Percentiles rank a stretch among this genome's conserved stretches.
Evolutionary conservation across 1,139 yeast species (phyloP).

Genomic region (Sugiyamaella castrensis): DNA sequence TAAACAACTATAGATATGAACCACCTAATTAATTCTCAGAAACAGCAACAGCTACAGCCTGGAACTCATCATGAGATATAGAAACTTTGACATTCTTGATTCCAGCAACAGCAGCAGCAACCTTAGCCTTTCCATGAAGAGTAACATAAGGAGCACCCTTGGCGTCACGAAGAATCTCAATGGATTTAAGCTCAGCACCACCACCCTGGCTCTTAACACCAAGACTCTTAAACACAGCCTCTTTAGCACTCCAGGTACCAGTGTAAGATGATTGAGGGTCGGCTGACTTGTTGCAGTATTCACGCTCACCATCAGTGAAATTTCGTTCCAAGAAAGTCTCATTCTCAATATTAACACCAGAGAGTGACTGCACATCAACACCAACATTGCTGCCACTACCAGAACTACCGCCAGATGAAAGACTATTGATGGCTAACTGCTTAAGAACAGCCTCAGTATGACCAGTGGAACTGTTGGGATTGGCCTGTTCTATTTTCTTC

Average conservation of each 20-base stretch:
- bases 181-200: conserved; percentile 88
- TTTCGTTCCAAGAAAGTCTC: conserved; percentile 89
- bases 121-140: conserved; percentile 71
- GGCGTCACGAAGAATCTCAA: conserved; percentile 73
- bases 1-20: background rate
- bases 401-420: conserved; percentile 38
- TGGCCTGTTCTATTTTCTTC: conserved; percentile 38
- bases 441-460: conserved; percentile 44
- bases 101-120: conserved; percentile 68
- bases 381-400: conserved; percentile 74
- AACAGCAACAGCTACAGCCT: conserved; percentile 96
- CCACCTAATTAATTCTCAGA: conserved; percentile 45
- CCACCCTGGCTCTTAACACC: conserved; percentile 90
- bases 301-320: conserved; percentile 77
- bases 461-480: conserved; percentile 34
- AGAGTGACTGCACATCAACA: conserved; percentile 90
- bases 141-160: conserved; percentile 81
- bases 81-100: conserved; percentile 76
- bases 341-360: conserved; percentile 76
- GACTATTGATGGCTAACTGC: conserved; percentile 36
- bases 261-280: conserved; percentile 87
- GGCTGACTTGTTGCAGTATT: conserved; percentile 63
- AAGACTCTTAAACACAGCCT: conserved; percentile 95
- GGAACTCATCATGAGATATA: conserved; percentile 94
- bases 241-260: conserved; percentile 99